phyloP scores from a whole-genome alignment of 2,329 filamentous ascomycete genomes.

The Monilinia polystroma region DNA sequence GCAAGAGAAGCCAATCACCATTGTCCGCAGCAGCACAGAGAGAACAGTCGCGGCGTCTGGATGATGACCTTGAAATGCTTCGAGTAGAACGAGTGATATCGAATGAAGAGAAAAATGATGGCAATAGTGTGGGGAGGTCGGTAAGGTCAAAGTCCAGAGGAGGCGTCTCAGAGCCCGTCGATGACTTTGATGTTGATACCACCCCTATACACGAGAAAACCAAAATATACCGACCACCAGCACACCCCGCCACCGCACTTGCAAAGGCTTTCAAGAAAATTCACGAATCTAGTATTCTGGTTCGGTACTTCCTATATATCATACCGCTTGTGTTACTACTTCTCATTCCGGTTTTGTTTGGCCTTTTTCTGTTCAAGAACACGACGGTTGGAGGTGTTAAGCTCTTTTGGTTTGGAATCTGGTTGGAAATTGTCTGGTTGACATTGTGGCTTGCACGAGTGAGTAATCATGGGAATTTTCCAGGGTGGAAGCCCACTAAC shows the following conservation, averaged over 20 bases:
- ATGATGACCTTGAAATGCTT: slow-evolving; percentile 65
- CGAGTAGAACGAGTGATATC: slow-evolving; percentile 60
- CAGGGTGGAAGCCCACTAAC: slow-evolving; percentile 14
- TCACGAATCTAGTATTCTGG: slow-evolving; percentile 63
- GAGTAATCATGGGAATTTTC: slow-evolving; percentile 37
- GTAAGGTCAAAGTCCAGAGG: slow-evolving; percentile 47
- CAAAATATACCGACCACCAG: slow-evolving; percentile 62
- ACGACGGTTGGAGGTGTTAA: slow-evolving; percentile 71
- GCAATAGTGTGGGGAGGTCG: slow-evolving; percentile 40
- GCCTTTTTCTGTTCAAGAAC: slow-evolving; percentile 56
- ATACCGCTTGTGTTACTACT: slow-evolving; percentile 62
- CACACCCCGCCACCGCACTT: slow-evolving; percentile 59
- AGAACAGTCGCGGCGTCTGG: slow-evolving; percentile 59
- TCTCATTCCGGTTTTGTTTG: slow-evolving; percentile 66
- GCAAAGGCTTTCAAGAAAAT: slow-evolving; percentile 64
- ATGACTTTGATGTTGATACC: slow-evolving; percentile 54
- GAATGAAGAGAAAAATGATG: slow-evolving; percentile 31
- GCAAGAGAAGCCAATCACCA: slow-evolving; percentile 30
- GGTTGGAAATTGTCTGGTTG: slow-evolving; percentile 91
- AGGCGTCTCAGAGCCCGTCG: slow-evolving; percentile 53
- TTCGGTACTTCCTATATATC: slow-evolving; percentile 73
- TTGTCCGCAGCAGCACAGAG: slow-evolving; percentile 55
- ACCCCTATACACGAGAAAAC: slow-evolving; percentile 68
- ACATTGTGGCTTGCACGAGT: slow-evolving; percentile 76
- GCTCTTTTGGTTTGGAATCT: slow-evolving; percentile 90